Base-by-base conservation (phyloP, 2,329 filamentous ascomycete species). In the Fusarium setosum region DNA sequence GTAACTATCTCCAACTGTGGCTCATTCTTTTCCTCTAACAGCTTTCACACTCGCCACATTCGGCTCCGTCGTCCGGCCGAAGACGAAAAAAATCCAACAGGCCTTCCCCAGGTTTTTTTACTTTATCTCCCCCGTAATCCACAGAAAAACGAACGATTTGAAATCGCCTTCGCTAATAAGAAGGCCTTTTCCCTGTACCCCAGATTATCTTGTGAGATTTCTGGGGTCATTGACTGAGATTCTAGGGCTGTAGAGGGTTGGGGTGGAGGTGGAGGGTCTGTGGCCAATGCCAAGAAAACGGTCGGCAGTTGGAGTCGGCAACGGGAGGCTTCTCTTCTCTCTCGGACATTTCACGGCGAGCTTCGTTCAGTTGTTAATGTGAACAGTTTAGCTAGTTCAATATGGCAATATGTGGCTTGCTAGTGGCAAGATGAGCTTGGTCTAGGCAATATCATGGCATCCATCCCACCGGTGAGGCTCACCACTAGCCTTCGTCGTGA, bases 271-370 rank as follows among this genome's bases (percentile, higher is more conserved):
- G 50, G 56, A 31, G 55, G 56, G 56, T 52, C 50, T 23, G 20
- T 67, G 65, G 65, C 50, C 61, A 56, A 67, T 70, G 68, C 69
- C 67, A 67, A 63, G 65, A 41, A 32, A 54, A 26, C 21, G 21
- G 23, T 72, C 69, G 69, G 69, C 69, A 72, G 54, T 72, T 72
- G 57, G 42, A 63, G 67, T 72, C 69, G 69, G 69, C 69, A 72
- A 72, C 63, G 18, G 11, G 21, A 44, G 8, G 45, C 13, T 66
- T 42, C 34, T 31, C 35, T 32, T 26, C 24, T 37, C 17, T 48
- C 23, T 50, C 23, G 47, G 47, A 50, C 32, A 50, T 50, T 50
- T 50, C 47, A 38, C 47, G n/a, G 47, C 24, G 31, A 37, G 21
- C 31, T 35, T 20, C 45, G 23, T 49, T 20, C 31, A 32, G 29